Conservation (phyloP, 2,329 filamentous ascomycete species). For the Colletotrichum filicis region DNA sequence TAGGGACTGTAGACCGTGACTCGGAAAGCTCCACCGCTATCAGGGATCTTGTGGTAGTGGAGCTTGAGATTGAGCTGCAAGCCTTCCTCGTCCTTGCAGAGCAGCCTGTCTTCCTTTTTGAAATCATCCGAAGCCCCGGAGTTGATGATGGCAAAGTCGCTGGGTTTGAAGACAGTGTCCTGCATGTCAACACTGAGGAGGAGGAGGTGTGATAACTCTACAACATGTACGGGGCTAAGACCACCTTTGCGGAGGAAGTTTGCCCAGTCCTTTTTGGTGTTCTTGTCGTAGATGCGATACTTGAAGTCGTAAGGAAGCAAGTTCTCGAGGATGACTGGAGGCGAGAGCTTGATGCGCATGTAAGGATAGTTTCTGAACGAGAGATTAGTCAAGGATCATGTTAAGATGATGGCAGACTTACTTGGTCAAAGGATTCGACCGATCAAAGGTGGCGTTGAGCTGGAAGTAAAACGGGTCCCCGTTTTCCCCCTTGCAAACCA, state of each 20-base stretch:
- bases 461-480: conserved; percentile 97
- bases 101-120: conserved; percentile 80
- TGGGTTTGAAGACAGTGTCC: conserved; percentile 92
- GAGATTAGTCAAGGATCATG: conserved; percentile 43
- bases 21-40: conserved; percentile 95
- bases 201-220: conserved; percentile 92
- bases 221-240: conserved; percentile 95
- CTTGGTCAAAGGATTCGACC: conserved; percentile 82
- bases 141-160: conserved; percentile 98
- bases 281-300: conserved; percentile 98
- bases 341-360: conserved; percentile 92
- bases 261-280: conserved; percentile 98
- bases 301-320: conserved; percentile 98
- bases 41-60: conserved; percentile 90
- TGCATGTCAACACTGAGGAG: conserved; percentile 96
- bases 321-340: conserved; percentile 94
- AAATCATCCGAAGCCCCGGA: conserved; percentile 89
- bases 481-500: conserved; percentile 88
- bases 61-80: conserved; percentile 83
- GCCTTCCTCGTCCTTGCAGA: conserved; percentile 87
- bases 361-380: conserved; percentile 81
- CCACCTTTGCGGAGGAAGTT: conserved; percentile 98
- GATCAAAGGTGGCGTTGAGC: conserved; percentile 87
- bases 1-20: conserved; percentile 96
- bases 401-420: conserved; percentile 50